These are phyloP conservation scores for Annona cherimola DNA, from an alignment of 164 flowering plant genomes.

Conservation along the genomic window DNA sequence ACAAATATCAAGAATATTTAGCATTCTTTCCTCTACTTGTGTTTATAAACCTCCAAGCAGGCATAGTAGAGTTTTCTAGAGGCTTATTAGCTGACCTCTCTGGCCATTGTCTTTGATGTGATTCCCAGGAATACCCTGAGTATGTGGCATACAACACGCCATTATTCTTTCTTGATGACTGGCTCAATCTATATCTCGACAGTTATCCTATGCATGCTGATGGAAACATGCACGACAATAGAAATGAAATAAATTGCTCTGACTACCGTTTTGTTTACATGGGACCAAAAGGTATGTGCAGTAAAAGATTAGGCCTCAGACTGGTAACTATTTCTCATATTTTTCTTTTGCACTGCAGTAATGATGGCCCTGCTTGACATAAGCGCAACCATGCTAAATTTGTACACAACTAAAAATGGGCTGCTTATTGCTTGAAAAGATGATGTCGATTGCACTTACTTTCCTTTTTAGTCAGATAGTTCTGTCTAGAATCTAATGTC, in stretches of 20 bases:
- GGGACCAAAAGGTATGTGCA: constrained; percentile 88
- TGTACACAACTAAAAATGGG: background rate
- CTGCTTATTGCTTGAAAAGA: background rate
- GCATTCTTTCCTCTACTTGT: background rate
- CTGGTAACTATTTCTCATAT: background rate
- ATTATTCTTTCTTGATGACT: constrained; percentile 68
- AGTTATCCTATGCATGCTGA: constrained; percentile 63
- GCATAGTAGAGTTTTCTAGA: background rate
- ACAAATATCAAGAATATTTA: no score
- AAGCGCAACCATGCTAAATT: background rate
- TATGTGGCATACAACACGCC: constrained; percentile 78
- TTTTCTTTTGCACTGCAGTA: background rate
- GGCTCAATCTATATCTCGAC: constrained; percentile 96
- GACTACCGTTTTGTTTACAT: constrained; percentile 98
- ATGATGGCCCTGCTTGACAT: background rate
- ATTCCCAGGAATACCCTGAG: constrained; percentile 80
- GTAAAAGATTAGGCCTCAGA: background rate
- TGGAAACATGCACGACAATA: constrained; percentile 37
- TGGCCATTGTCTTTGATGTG: constrained; percentile 16
- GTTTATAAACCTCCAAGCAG: no score
- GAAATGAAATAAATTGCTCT: constrained; percentile 70
- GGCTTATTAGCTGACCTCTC: constrained; percentile 7
- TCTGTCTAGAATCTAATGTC: background rate
- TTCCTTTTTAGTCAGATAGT: background rate
- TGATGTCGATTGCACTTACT: background rate